Evolutionary conservation across 495 filamentous ascomycete species (phyloP).

Genomic region (Pyrenula massariospora): DNA sequence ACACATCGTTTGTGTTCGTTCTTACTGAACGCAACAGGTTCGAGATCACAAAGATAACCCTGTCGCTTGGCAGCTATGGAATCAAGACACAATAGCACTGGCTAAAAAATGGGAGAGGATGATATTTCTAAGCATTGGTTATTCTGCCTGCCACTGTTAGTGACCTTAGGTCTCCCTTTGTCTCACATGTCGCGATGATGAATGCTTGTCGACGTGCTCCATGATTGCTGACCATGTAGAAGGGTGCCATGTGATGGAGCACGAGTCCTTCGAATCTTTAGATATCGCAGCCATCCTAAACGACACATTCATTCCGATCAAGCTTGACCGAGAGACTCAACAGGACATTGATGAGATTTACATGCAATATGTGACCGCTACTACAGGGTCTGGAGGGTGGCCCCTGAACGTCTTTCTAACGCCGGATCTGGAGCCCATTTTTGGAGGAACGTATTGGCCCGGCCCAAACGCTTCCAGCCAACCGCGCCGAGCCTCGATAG

Average conservation of each 20-base stretch:
- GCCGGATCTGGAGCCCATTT: conserved; percentile 83
- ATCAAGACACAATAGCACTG: conserved; percentile 59
- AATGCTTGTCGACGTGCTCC: too few species aligned
- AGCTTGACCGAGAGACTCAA: conserved; percentile 88
- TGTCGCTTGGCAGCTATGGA: conserved; percentile 90
- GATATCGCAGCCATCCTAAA: conserved; percentile 78
- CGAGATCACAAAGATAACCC: conserved; percentile 71
- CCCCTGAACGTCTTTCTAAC: conserved; percentile 94
- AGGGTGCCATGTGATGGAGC: conserved; percentile 90
- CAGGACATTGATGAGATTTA: conserved; percentile 95
- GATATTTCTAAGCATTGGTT: conserved; percentile 91
- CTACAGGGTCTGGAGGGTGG: conserved; percentile 88
- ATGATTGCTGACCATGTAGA: conserved; percentile 40
- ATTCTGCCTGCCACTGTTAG: conserved; percentile 93
- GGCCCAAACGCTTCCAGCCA: conserved; percentile 48
- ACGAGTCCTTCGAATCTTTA: conserved; percentile 79
- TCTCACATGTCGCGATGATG: neutral
- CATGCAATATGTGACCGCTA: conserved; percentile 96
- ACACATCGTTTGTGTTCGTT: too few species aligned
- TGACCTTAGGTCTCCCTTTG: conserved; percentile 33
- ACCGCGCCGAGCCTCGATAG: conserved; percentile 13
- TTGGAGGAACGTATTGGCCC: conserved; percentile 95
- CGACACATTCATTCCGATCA: conserved; percentile 78
- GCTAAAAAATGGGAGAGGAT: conserved; percentile 73
- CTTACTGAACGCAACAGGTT: too few species aligned